These are phyloP conservation scores for Chamaecrista fasciculata DNA, from an alignment of 306 rosid species.

Conservation along the genomic window DNA sequence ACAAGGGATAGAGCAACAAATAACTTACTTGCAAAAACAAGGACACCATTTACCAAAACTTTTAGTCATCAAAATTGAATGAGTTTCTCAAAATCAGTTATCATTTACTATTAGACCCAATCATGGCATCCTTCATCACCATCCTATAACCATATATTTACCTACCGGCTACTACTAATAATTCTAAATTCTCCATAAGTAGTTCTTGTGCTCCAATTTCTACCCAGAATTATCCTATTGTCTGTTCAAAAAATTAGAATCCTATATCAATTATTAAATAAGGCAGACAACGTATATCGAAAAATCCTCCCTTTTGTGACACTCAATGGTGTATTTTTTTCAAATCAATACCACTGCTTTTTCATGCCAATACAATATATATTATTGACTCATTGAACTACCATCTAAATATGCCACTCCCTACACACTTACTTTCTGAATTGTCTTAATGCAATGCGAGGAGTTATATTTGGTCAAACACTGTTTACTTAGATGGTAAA, in stretches of 20 bases:
- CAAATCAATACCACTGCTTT: not conserved
- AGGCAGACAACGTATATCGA: too few relatives aligned
- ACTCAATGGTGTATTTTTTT: not conserved
- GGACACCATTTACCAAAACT: too few relatives aligned
- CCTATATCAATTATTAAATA: too few relatives aligned
- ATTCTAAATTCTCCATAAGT: too few relatives aligned
- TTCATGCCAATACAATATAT: too few relatives aligned
- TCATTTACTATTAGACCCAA: not conserved
- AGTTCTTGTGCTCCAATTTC: too few relatives aligned
- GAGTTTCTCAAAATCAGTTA: not conserved
- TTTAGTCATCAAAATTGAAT: too few relatives aligned
- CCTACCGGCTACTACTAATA: too few relatives aligned
- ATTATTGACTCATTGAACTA: not conserved
- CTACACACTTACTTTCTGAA: not conserved
- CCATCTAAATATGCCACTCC: not conserved
- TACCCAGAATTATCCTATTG: not conserved
- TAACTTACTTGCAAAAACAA: slow-evolving; percentile 12
- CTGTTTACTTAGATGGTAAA: too few relatives aligned
- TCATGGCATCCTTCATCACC: too few relatives aligned
- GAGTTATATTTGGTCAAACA: too few relatives aligned
- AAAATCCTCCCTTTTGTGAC: not conserved
- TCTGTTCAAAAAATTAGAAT: not conserved
- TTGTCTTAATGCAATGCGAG: not conserved
- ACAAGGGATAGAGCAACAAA: not conserved
- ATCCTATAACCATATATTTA: too few relatives aligned